A percentile compares a stretch with the other conserved stretches of the same genome.
These are phyloP conservation scores for Nasturtium officinale DNA, from an alignment of 345 rosid species.

Conservation along the genomic window DNA sequence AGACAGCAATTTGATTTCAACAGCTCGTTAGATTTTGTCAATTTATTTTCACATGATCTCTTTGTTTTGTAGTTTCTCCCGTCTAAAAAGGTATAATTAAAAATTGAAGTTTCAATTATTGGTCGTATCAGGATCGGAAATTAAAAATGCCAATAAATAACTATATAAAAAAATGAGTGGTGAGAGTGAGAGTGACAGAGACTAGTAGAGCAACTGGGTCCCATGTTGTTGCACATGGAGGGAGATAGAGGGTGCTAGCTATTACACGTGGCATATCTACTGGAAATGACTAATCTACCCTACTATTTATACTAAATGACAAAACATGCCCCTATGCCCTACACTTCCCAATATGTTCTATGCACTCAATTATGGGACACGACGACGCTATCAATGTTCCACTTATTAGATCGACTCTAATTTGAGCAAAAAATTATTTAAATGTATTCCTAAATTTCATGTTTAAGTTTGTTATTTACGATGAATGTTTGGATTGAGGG, in stretches of 20 bases:
- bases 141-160: not conserved
- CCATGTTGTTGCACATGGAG: conserved; percentile 41
- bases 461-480: not conserved
- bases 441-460: not conserved
- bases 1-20: conserved; percentile 42
- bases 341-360: conserved; percentile 41
- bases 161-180: conserved; percentile 34
- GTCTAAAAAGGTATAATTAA: conserved; percentile 1
- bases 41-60: conserved; percentile 44
- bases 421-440: not conserved
- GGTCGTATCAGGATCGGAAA: not conserved
- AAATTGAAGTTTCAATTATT: conserved; percentile 22
- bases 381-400: conserved; percentile 38
- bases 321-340: conserved; percentile 18
- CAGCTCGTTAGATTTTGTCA: conserved; percentile 45
- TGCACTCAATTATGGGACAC: conserved; percentile 43
- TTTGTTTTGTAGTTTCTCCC: not conserved
- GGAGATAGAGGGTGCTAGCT: conserved; percentile 20
- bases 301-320: conserved; percentile 29
- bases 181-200: conserved; percentile 39
- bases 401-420: conserved; percentile 27
- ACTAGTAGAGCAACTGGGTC: conserved; percentile 25
- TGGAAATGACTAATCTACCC: conserved; percentile 34
- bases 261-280: conserved; percentile 28
- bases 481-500: not conserved